A percentile compares a stretch with the other conserved stretches of the same genome.
Conservation (phyloP, 306 rosid genomes). For the Glycine latifolia region DNA sequence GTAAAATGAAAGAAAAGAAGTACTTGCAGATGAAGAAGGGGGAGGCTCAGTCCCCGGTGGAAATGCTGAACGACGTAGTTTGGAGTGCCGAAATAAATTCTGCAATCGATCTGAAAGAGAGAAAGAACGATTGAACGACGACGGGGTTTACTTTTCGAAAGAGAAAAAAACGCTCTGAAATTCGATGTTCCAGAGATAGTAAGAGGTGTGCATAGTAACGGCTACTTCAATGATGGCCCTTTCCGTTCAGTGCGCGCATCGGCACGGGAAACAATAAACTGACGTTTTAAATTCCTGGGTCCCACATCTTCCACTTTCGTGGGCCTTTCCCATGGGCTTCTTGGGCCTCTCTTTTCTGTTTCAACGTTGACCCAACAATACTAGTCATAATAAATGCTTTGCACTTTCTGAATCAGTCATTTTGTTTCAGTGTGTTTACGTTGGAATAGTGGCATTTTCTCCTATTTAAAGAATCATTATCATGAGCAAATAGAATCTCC, state of each 20-base stretch:
- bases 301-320: conserved; percentile 38
- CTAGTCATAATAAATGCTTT: too few species aligned
- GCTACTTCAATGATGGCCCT: conserved; percentile 54
- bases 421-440: neutral
- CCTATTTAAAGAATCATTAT: neutral
- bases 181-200: neutral
- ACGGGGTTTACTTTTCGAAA: neutral
- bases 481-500: neutral
- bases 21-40: conserved; percentile 38
- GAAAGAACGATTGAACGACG: too few species aligned
- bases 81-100: neutral
- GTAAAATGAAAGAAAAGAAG: conserved; percentile 5
- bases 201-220: conserved; percentile 50
- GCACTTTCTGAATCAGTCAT: neutral
- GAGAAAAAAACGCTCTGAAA: conserved; percentile 23
- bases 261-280: conserved; percentile 51
- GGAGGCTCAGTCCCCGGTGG: conserved; percentile 6
- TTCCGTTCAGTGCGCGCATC: conserved; percentile 53
- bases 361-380: neutral
- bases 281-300: conserved; percentile 47
- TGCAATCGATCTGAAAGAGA: neutral
- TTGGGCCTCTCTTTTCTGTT: neutral
- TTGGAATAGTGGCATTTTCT: neutral
- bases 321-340: conserved; percentile 9
- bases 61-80: conserved; percentile 39